Evolutionary conservation across 257 asterid genomes (phyloP).

Genomic region (Fraxinus pennsylvanica): DNA sequence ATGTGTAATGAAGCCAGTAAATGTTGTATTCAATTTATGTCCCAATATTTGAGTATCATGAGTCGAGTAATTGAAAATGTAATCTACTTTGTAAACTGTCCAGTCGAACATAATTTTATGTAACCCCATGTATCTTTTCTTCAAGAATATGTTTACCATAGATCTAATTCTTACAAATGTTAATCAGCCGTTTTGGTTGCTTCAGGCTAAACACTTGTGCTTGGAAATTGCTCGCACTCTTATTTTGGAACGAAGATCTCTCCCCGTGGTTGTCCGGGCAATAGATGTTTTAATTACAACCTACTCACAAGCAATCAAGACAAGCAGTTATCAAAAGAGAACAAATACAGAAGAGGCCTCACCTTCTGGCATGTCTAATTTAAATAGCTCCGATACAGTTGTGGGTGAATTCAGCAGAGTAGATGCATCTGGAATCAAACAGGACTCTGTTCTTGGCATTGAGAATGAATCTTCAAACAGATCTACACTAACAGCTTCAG

Average conservation of each 20-base stretch:
- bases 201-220: conserved; percentile 86
- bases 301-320: conserved; percentile 60
- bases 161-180: conserved; percentile 15
- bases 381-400: conserved; percentile 32
- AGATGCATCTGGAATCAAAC: conserved; percentile 48
- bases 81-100: conserved; percentile 15
- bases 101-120: conserved; percentile 8
- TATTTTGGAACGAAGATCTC: conserved; percentile 84
- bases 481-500: conserved; percentile 48
- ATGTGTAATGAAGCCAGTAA: conserved; percentile 20
- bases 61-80: conserved; percentile 7
- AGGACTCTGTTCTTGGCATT: conserved; percentile 33
- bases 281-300: conserved; percentile 53
- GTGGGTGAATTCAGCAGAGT: conserved; percentile 34
- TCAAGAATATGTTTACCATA: not conserved
- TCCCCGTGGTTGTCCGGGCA: conserved; percentile 63
- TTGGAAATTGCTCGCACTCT: conserved; percentile 56
- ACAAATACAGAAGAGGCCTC: conserved; percentile 48
- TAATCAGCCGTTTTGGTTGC: conserved; percentile 24
- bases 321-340: conserved; percentile 66
- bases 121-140: not conserved
- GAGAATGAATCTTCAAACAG: conserved; percentile 40
- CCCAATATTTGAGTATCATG: conserved; percentile 9
- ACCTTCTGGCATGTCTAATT: conserved; percentile 45
- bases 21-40: conserved; percentile 11